Percentiles rank a stretch among this genome's conserved stretches.
phyloP scores from a whole-genome alignment of 2,329 filamentous ascomycete species.

The Calonectria ilicicola region DNA sequence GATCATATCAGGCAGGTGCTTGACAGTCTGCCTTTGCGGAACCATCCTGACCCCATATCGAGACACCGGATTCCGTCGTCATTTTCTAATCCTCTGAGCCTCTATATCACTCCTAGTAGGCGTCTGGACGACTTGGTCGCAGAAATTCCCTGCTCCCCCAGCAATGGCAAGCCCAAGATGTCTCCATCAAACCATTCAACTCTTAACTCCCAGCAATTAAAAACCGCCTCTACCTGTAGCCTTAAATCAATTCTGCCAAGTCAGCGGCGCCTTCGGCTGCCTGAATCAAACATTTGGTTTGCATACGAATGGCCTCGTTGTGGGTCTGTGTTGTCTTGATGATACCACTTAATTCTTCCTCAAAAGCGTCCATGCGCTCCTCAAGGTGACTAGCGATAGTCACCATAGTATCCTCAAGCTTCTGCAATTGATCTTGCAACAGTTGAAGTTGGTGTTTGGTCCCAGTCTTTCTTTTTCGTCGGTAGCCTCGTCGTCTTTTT shows the following conservation, averaged over 20 bases:
- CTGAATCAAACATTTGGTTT: background rate
- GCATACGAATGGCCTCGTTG: background rate
- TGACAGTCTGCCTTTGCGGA: background rate
- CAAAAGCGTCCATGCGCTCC: background rate
- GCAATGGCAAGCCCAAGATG: background rate
- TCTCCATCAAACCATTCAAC: background rate
- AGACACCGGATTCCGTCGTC: too few relatives aligned
- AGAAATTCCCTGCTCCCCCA: background rate
- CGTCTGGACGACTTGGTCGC: background rate
- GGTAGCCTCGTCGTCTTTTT: background rate
- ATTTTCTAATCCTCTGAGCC: too few relatives aligned
- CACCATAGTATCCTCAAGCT: background rate
- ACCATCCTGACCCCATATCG: background rate
- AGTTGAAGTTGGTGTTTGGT: background rate
- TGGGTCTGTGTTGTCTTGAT: background rate
- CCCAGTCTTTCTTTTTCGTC: background rate
- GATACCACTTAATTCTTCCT: background rate
- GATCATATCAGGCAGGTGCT: too few relatives aligned
- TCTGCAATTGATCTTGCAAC: background rate
- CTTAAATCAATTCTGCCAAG: background rate
- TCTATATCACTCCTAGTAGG: background rate
- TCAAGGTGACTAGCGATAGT: background rate
- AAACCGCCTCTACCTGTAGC: background rate
- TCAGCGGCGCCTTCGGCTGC: background rate
- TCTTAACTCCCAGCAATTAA: background rate